These are phyloP conservation scores for Hypomontagnella submonticulosa DNA, from an alignment of 495 filamentous ascomycete species.

Conservation along the genomic window DNA sequence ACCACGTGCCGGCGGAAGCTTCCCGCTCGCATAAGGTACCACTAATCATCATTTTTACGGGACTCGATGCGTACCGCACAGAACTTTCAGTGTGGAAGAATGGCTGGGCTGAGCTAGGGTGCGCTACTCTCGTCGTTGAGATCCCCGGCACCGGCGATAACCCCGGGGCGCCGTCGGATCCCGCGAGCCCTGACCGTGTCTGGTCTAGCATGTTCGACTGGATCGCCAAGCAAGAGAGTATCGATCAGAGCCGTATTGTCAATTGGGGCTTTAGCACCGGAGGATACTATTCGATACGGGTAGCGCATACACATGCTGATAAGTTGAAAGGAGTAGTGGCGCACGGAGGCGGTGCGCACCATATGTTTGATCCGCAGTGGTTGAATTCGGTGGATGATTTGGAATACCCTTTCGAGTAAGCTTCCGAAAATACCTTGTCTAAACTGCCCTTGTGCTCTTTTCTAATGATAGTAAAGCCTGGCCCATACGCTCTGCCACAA, in stretches of 20 bases:
- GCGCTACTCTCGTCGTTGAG: conserved; percentile 69
- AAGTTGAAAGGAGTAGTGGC: conserved; percentile 68
- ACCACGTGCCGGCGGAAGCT: conserved; percentile 62
- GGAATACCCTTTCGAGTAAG: conserved; percentile 78
- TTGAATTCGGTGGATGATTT: conserved; percentile 68
- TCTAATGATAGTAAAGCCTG: conserved; percentile 51
- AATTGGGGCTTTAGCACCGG: conserved; percentile 77
- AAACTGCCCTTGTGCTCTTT: not conserved
- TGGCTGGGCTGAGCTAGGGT: conserved; percentile 65
- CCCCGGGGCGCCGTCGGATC: conserved; percentile 64
- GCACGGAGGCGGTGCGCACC: conserved; percentile 72
- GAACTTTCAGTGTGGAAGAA: conserved; percentile 74
- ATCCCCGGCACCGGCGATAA: conserved; percentile 81
- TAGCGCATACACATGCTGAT: conserved; percentile 72
- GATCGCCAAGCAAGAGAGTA: conserved; percentile 58
- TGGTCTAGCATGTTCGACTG: conserved; percentile 75
- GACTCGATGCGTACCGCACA: conserved; percentile 78
- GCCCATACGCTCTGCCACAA: conserved; percentile 71
- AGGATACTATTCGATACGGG: conserved; percentile 75
- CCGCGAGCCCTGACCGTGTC: conserved; percentile 58
- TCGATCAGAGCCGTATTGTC: conserved; percentile 67
- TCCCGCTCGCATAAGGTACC: conserved; percentile 56
- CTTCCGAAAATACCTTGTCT: conserved; percentile 13
- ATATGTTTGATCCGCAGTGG: conserved; percentile 73
- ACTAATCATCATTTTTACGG: conserved; percentile 72